A percentile compares a stretch with the other conserved stretches of the same genome.
phyloP scores from a whole-genome alignment of 768 basidiomycete genomes.

The Tricholoma flavovirens region DNA sequence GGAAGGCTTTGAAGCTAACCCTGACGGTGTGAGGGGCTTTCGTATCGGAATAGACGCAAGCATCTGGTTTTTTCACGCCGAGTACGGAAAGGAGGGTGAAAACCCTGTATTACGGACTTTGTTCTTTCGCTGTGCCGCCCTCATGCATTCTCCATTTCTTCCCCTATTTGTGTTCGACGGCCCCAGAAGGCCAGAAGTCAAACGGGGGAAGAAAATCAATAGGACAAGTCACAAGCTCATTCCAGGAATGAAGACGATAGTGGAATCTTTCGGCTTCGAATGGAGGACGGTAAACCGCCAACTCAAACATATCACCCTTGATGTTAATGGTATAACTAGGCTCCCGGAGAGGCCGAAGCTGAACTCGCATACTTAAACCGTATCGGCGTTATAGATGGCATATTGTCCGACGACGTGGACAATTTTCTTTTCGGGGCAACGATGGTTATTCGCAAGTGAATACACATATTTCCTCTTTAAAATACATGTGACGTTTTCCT shows the following conservation, averaged over 20 bases:
- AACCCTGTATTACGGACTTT: slow-evolving; percentile 79
- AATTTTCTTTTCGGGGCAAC: slow-evolving; percentile 86
- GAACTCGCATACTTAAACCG: slow-evolving; percentile 84
- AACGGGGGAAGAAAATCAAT: slow-evolving; percentile 70
- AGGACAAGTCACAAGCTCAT: slow-evolving; percentile 59
- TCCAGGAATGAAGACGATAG: slow-evolving; percentile 71
- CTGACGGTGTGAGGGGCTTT: slow-evolving; percentile 60
- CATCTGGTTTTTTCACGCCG: slow-evolving; percentile 80
- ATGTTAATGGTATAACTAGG: slow-evolving; percentile 39
- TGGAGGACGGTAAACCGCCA: slow-evolving; percentile 52
- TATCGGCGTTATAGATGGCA: slow-evolving; percentile 78
- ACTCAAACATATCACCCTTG: slow-evolving; percentile 14
- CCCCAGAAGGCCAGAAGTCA: slow-evolving; percentile 73
- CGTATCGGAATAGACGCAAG: slow-evolving; percentile 86
- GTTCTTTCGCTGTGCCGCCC: slow-evolving; percentile 80
- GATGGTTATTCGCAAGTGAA: slow-evolving; percentile 80
- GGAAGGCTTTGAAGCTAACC: slow-evolving; percentile 70
- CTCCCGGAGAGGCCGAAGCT: slow-evolving; percentile 93
- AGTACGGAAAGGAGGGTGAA: slow-evolving; percentile 72
- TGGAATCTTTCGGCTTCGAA: slow-evolving; percentile 77
- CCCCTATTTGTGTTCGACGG: slow-evolving; percentile 94
- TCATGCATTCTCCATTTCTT: slow-evolving; percentile 73
- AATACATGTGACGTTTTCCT: background rate
- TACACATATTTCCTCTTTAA: slow-evolving; percentile 8
- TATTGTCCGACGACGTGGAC: slow-evolving; percentile 92